A percentile compares a stretch with the other conserved stretches of the same genome.
phyloP scores from a whole-genome alignment of 805 yeast genomes.

The Barnettozyma californica region DNA sequence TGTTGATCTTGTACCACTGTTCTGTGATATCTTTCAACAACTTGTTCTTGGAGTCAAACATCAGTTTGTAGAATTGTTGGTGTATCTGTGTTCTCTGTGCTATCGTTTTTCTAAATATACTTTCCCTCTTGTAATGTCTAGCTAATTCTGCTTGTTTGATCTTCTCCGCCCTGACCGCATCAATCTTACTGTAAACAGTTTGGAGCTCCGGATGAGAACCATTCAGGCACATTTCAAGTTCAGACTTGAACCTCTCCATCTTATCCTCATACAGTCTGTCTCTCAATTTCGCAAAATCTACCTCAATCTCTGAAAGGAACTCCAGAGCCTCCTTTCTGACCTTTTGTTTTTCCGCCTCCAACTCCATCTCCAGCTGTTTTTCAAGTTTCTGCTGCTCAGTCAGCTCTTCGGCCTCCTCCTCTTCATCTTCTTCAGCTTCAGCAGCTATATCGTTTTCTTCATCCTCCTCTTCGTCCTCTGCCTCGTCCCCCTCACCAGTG shows the following conservation, averaged over 20 bases:
- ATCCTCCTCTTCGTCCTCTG: constrained; percentile 10
- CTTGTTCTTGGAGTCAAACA: constrained; percentile 59
- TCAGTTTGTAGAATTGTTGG: constrained; percentile 70
- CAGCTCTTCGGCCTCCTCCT: constrained; percentile 21
- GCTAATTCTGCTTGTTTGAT: constrained; percentile 43
- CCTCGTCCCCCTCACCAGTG: constrained; percentile 6
- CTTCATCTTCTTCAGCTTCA: constrained; percentile 18
- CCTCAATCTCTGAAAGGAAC: constrained; percentile 74
- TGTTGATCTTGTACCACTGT: constrained; percentile 87
- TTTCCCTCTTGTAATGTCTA: constrained; percentile 62
- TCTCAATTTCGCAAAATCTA: constrained; percentile 79
- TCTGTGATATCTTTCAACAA: constrained; percentile 72
- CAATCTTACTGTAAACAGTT: constrained; percentile 63
- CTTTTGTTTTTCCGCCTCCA: constrained; percentile 30
- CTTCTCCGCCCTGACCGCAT: constrained; percentile 67
- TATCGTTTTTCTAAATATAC: constrained; percentile 75
- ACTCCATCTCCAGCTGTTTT: constrained; percentile 19
- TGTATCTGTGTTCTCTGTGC: constrained; percentile 78
- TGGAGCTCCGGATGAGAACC: constrained; percentile 91
- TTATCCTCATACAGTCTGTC: constrained; percentile 85
- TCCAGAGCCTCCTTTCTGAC: constrained; percentile 59
- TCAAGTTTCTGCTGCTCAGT: constrained; percentile 20
- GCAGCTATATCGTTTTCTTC: constrained; percentile 18
- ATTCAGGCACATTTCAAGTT: constrained; percentile 76
- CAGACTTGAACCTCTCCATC: constrained; percentile 69